A percentile compares a stretch with the other conserved stretches of the same genome.
These are phyloP conservation scores for Myrica gale DNA, from an alignment of 306 rosid species.

Conservation along the genomic window DNA sequence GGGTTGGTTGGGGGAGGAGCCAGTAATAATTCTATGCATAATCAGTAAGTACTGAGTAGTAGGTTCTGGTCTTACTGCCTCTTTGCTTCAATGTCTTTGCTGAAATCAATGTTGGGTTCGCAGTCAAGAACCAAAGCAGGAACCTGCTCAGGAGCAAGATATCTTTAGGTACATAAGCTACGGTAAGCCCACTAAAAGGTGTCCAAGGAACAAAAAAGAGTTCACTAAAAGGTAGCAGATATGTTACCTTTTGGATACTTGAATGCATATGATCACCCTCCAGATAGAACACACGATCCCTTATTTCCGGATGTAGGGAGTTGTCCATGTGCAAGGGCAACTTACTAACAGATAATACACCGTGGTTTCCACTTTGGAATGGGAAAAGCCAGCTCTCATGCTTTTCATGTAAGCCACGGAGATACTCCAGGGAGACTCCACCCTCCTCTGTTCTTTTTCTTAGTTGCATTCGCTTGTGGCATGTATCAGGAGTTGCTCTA, in stretches of 20 bases:
- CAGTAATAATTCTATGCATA: neutral
- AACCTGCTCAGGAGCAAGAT: conserved; percentile 55
- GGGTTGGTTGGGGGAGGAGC: neutral
- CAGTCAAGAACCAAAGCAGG: conserved; percentile 98
- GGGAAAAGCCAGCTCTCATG: conserved; percentile 99
- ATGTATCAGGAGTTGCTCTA: conserved; percentile 99
- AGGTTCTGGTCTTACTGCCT: conserved; percentile 61
- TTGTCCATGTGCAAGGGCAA: conserved; percentile 67
- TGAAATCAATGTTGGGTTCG: conserved; percentile 98
- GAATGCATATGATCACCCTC: conserved; percentile 98
- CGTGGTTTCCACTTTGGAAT: conserved; percentile 70
- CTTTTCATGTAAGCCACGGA: conserved; percentile 79
- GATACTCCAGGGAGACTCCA: conserved; percentile 81
- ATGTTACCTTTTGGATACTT: conserved; percentile 85
- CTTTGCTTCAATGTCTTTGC: conserved; percentile 90
- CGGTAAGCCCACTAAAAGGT: neutral
- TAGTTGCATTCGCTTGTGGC: conserved; percentile 85
- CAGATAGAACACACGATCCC: conserved; percentile 86
- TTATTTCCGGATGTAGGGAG: conserved; percentile 78
- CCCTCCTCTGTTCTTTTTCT: conserved; percentile 88
- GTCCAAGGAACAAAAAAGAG: neutral
- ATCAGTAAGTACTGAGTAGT: conserved; percentile 18
- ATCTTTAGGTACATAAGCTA: neutral
- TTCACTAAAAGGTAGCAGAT: conserved; percentile 17
- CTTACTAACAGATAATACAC: conserved; percentile 64